Base-by-base conservation (phyloP, 2,329 filamentous ascomycete genomes). In the Epichloe bromicola region DNA sequence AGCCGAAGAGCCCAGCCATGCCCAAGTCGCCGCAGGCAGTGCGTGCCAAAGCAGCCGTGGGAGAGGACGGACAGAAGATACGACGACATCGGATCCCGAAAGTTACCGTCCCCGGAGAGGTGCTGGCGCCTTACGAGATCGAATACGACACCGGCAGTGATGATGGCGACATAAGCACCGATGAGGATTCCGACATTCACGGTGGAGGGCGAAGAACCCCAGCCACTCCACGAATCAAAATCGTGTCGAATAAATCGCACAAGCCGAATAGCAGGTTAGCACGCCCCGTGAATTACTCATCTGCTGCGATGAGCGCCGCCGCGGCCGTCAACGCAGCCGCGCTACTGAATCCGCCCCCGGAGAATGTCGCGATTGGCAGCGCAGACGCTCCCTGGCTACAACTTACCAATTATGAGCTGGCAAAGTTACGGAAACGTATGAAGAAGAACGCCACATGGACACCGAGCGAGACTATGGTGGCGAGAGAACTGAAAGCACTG, bases 361-460 rank as follows among this genome's bases (percentile, higher is more conserved):
- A 78, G 30, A 74, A 82, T 54, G 78, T 78, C 2, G 70, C 78
- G 2, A 67, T 76, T 14, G 80, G 80, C 30, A 80, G 78, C 51
- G 59, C 70, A 3, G 76, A 83, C 58, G 75, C 78, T 11, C 82
- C 82, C 0, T 85, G 82, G 82, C 69, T 84, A 23, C 79, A 80
- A 58, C 71, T 85, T 38, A 84, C 80, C 6, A 70, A 74, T 15
- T 83, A 78, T 55, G 82, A 85, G 61, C 70, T 85, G 45, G 81
- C 80, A 1, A 77, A 81, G 55, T 73, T 93, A 7, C 74, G 87
- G 54, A 93, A 93, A 68, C 77, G 85, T 17, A 93, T 93, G 87
- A 93, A 93, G 76, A 93, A 93, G 74, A 93, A 93, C 61, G 85
- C 86, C 0, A 83, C 86, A 4, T 93, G 87, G 87, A 82, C 80